Base-by-base conservation (phyloP, 352 stramenopile genomes). In the Pythium pyrilobum region DNA sequence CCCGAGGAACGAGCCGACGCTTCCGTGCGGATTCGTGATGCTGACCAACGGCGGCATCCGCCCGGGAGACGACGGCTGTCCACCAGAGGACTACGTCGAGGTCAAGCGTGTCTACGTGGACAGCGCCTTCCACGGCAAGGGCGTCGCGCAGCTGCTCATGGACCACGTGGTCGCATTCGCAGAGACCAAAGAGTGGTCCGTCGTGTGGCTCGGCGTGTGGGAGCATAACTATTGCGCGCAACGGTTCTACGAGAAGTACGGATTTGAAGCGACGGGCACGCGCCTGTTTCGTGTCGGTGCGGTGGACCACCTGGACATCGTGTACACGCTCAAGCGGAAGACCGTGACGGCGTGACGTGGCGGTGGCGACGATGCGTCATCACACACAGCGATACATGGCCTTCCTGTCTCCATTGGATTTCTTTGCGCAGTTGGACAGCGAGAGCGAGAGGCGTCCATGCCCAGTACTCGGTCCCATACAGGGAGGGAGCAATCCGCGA, bases 201-300 rank as follows among this genome's bases (percentile, higher is more conserved):
- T 37, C 32, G 32, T 37, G 32, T 37, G 64, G 60, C 60, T 72
- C 31, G 56, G 56, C 32, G 64, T 69, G 16, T 66, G 57, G 51
- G 55, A 69, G 15, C 25, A 66, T 29, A 72, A 72, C 48, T 0
- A 47, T 10, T 51, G 47, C 20, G 64, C 60, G 27, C 64, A 69
- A 37, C 51, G 41, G 39, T 72, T 72, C 43, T 72, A 72, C 56
- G 7, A 38, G 40, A 66, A 69, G 51, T 66, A 62, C 56, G 56
- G 61, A 28, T 72, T 72, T 16, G 42, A 49, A 16, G 51, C 66
- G 52, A 62, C 59, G 4, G 64, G 64, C 16, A 44, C 52, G 42
- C 64, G 62, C 32, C 33, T 44, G 43, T 13, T 69, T 62, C 44
- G 27, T 45, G 28, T n/a, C n/a, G n/a, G n/a, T n/a, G n/a, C n/a